Evolutionary conservation across 768 basidiomycete genomes (phyloP).

Genomic region (Pisolithus sp.): DNA sequence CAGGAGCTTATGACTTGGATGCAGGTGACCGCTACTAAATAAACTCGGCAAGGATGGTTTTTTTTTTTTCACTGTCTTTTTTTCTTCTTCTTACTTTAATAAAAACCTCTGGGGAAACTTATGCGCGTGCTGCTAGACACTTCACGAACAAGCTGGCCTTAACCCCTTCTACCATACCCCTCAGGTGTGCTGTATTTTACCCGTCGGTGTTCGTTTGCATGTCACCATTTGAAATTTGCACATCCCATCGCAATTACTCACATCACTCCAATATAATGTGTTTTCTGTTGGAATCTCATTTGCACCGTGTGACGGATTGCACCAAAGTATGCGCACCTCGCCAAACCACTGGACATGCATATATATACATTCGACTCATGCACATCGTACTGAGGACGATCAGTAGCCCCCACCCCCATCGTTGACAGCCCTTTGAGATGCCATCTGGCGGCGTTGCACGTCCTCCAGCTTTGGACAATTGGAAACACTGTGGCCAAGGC

Average conservation of each 20-base stretch:
- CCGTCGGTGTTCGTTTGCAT: conserved; percentile 25
- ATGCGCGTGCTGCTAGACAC: conserved; percentile 23
- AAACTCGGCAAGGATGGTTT: conserved; percentile 6
- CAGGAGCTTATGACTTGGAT: conserved; percentile 33
- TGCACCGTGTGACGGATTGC: background rate
- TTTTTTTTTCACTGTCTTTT: conserved; percentile 6
- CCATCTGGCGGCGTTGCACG: conserved; percentile 83
- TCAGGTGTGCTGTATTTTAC: conserved; percentile 37
- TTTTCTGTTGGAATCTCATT: conserved; percentile 3
- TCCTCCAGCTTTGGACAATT: conserved; percentile 98
- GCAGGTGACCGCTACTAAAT: conserved; percentile 32
- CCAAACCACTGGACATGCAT: background rate
- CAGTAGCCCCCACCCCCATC: conserved; percentile 46
- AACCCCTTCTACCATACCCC: conserved; percentile 29
- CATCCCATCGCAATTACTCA: conserved; percentile 32
- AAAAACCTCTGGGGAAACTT: conserved; percentile 10
- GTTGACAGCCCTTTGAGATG: conserved; percentile 69
- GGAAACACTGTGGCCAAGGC: conserved; percentile 88
- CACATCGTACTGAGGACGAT: background rate
- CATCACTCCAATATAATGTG: conserved; percentile 26
- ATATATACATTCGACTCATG: conserved; percentile 7
- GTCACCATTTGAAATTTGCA: conserved; percentile 31
- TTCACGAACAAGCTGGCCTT: conserved; percentile 33
- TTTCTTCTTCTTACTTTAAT: conserved; percentile 1
- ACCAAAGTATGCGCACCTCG: background rate